phyloP scores from a whole-genome alignment of 345 rosid genomes.

The Hevea brasiliensis region DNA sequence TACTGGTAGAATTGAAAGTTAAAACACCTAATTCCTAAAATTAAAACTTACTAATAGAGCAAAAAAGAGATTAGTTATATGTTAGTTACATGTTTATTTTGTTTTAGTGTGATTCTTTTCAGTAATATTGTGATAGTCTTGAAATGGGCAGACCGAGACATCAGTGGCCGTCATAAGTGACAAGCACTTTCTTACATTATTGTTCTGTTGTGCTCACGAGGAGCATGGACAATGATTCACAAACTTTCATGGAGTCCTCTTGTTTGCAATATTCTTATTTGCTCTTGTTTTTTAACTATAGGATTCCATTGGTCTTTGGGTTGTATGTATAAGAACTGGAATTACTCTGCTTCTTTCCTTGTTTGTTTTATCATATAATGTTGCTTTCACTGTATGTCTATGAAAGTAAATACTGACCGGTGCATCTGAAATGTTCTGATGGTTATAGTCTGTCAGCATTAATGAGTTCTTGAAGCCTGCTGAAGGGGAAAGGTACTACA shows the following conservation, averaged over 20 bases:
- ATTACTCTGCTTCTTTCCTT: not conserved
- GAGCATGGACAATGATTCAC: not conserved
- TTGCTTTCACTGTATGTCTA: not conserved
- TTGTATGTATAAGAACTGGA: not conserved
- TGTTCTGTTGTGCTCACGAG: not conserved
- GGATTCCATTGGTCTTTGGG: too few species aligned
- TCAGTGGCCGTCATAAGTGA: too few species aligned
- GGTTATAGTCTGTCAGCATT: slow-evolving; percentile 53
- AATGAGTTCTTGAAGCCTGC: slow-evolving; percentile 74
- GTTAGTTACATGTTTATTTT: not conserved
- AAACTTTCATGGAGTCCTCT: too few species aligned
- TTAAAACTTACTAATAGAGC: too few species aligned
- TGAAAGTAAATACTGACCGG: not conserved
- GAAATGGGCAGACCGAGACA: not conserved
- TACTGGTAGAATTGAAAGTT: too few species aligned
- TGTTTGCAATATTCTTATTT: too few species aligned
- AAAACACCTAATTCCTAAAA: too few species aligned
- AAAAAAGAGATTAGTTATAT: not conserved
- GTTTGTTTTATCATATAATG: not conserved
- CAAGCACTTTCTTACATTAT: too few species aligned
- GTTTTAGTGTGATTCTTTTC: not conserved
- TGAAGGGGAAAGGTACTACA: slow-evolving; percentile 48
- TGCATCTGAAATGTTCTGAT: not conserved
- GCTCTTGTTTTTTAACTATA: too few species aligned
- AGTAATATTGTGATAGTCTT: not conserved